Base-by-base conservation (phyloP, 306 rosid species). In the Gleditsia sinensis region DNA sequence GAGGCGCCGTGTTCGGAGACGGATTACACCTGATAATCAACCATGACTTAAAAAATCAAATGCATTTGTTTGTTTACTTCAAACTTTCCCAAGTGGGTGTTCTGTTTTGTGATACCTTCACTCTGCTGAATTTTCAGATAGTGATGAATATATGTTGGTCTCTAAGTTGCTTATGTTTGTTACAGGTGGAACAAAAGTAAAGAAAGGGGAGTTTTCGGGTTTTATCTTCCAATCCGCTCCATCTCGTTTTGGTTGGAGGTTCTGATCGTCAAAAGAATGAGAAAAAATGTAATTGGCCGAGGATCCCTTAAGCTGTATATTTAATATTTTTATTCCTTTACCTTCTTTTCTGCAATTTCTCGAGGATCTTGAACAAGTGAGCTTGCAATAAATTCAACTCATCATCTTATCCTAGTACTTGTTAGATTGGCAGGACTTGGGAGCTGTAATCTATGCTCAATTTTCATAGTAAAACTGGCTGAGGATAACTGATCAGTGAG, bases 21-120 rank as follows among this genome's bases (percentile, higher is more conserved):
- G 89, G 45, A 73, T 85, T 43, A 74, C 90, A 32, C 97, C 97
- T 10, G 98, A 93, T 36, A 80, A 80, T 81, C 83, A 67, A 59
- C 90, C 88, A 9, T 94, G 87, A 91, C 36, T 10, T 70, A 37
- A 74, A 68, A 75, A 60, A 45, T 50, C 25, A 28, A 51, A 54
- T 57, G 67, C 61, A 56, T 75, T 55, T n/a, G 70, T 50, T 79
- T 71, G 51, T 57, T 28, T 78, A 66, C 78, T 64, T 61, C 43
- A 28, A 55, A 56, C 78, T 83, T 65, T 80, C 86, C 80, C 42
- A 43, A 66, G 89, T 79, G 77, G 76, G 81, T 81, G 20, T 75
- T 64, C 76, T 76, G 37, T 13, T 67, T 83, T 24, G 27, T 24
- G 27, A 37, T n/a, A 23, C 51, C 36, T 72, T 20, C 59, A 21